Percentiles rank a stretch among this genome's conserved stretches.
Conservation (phyloP, 768 basidiomycete species). For the Pulveroboletus sp. region DNA sequence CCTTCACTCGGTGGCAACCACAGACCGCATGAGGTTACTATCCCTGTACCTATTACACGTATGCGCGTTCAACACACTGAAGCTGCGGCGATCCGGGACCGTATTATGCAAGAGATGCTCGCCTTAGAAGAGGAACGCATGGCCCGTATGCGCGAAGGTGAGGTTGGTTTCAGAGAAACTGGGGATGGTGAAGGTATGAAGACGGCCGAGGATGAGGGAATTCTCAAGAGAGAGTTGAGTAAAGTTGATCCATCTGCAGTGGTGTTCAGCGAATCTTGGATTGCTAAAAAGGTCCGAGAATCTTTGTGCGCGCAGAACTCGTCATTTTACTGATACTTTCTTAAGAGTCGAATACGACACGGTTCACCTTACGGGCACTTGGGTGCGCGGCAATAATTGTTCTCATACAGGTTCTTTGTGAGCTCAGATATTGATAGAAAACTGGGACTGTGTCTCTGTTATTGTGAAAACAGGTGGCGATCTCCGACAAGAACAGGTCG, state of each 20-base stretch:
- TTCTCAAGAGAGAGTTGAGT: constrained; percentile 89
- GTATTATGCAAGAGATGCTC: constrained; percentile 99
- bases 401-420: constrained; percentile 1
- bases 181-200: constrained; percentile 49
- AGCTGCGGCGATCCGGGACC: constrained; percentile 85
- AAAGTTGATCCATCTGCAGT: constrained; percentile 95
- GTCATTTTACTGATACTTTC: constrained; percentile 1
- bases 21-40: constrained; percentile 24
- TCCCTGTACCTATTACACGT: constrained; percentile 40
- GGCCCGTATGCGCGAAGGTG: constrained; percentile 82
- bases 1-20: constrained; percentile 28
- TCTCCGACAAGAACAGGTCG: constrained; percentile 94
- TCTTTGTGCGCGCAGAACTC: background rate
- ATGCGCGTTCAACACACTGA: constrained; percentile 79
- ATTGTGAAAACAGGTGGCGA: constrained; percentile 99
- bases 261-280: constrained; percentile 95
- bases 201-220: constrained; percentile 86
- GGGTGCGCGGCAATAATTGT: constrained; percentile 42
- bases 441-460: constrained; percentile 90
- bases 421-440: constrained; percentile 41
- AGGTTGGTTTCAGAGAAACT: constrained; percentile 54
- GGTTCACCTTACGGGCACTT: constrained; percentile 96
- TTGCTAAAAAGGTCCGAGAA: constrained; percentile 75
- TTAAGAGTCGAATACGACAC: constrained; percentile 80
- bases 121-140: constrained; percentile 95